Conservation (phyloP, 2,329 filamentous ascomycete species). For the Sporothrix euskadiensis region DNA sequence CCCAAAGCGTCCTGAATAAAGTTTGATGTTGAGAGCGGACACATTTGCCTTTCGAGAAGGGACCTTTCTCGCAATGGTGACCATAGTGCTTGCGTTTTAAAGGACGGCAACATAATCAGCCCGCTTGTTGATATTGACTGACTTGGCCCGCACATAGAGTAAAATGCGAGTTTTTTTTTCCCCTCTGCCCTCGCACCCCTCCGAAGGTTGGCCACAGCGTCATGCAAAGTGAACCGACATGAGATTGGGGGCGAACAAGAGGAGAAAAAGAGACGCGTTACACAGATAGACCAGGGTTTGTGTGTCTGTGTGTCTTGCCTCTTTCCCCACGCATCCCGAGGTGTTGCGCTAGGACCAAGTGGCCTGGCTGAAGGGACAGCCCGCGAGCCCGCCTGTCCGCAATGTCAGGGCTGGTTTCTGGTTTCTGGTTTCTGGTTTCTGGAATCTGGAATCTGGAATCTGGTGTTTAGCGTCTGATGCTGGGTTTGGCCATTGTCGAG, state of each 20-base stretch:
- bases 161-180: background rate
- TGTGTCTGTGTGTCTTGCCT: background rate
- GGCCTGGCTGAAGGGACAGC: background rate
- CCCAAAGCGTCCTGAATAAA: background rate
- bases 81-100: background rate
- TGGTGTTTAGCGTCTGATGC: background rate
- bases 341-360: background rate
- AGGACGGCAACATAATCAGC: background rate
- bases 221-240: slow-evolving; percentile 8
- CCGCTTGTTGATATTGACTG: slow-evolving; percentile 1
- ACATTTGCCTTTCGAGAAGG: background rate
- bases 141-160: background rate
- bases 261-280: background rate
- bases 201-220: background rate
- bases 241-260: background rate
- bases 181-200: no score
- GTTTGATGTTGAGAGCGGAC: background rate
- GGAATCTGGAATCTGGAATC: background rate
- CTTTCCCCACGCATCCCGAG: background rate
- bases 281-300: background rate
- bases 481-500: background rate
- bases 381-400: background rate
- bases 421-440: background rate
- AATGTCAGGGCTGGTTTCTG: background rate
- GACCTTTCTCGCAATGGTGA: background rate